These are phyloP conservation scores for Hanseniaspora nectarophila DNA, from an alignment of 805 yeast species.

Conservation along the genomic window DNA sequence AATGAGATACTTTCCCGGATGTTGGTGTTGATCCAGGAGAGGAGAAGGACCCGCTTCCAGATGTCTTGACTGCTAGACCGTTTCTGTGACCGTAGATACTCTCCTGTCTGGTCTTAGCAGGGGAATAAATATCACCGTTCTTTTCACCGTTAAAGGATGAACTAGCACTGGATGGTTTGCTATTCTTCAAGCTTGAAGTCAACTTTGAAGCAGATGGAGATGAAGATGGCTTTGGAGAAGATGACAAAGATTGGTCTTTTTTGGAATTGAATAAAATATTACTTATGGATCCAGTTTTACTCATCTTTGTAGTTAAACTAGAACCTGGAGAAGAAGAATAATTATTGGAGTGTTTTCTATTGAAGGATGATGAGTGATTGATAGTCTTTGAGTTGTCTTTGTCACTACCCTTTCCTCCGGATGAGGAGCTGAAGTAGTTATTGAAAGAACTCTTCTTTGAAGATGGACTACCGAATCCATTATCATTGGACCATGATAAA, in stretches of 20 bases:
- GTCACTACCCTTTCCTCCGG: background rate
- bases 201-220: constrained; percentile 9
- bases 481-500: constrained; percentile 7
- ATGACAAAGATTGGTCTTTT: constrained; percentile 14
- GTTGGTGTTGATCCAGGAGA: constrained; percentile 7
- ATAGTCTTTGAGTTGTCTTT: constrained; percentile 13
- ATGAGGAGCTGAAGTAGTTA: background rate
- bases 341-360: constrained; percentile 8
- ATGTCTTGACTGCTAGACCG: constrained; percentile 3
- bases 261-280: constrained; percentile 26
- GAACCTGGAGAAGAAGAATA: background rate
- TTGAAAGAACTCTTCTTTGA: constrained; percentile 1
- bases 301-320: constrained; percentile 19
- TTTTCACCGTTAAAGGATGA: constrained; percentile 24
- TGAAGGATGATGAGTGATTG: constrained; percentile 14
- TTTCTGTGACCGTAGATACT: constrained; percentile 28
- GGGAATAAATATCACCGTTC: constrained; percentile 18
- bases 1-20: constrained; percentile 5
- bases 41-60: background rate
- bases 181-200: constrained; percentile 11
- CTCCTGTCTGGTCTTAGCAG: constrained; percentile 27
- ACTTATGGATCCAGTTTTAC: constrained; percentile 28
- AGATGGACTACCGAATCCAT: constrained; percentile 2
- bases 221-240: constrained; percentile 14
- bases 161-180: background rate